Base-by-base conservation (phyloP, 2,329 filamentous ascomycete species). In the Claviceps africana region DNA sequence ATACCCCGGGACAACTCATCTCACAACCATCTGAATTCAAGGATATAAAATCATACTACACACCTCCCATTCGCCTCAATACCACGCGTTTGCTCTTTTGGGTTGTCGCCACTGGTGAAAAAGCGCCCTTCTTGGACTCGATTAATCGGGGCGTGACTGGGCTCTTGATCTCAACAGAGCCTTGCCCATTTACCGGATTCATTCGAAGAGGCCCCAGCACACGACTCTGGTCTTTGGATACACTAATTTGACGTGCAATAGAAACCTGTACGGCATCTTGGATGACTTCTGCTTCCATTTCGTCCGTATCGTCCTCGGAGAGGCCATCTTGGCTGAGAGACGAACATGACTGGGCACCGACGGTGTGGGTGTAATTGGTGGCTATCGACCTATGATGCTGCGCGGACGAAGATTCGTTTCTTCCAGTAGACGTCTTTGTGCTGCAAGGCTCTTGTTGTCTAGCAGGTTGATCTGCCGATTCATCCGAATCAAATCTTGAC, bases 201-300 rank as follows among this genome's bases (percentile, higher is more conserved):
- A 51, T 55, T 65, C 74, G 70, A 40, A 81, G 65, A 13, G 79
- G 78, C n/a, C 75, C 72, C 19, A 84, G 67, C 56, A 83, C 67
- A 60, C 76, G 74, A 19, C 77, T 71, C 63, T 85, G 82, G 64
- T 81, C 73, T 13, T 76, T 69, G 13, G 80, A 83, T 28, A 85
- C 70, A 57, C 78, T 83, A 57, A 86, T 83, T 62, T 85, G 81
- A 1, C 83, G 72, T 0, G 82, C 82, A 57, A 86, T 85, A 1
- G 81, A 84, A 46, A 83, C 72, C 63, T 84, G 77, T 4, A 82
- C 80, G 1, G 81, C 78, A 44, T 73, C 73, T 56, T 75, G 73
- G 15, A 77, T 64, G 7, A 68, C 70, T 22, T 60, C 57, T 19
- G 57, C 52, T 13, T 51, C 58, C 2, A 58, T 57, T 8, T 59